Evolutionary conservation across 345 rosid species (phyloP), one percentile per base, ranked within the genome.

Genomic region (Pistacia atlantica): DNA sequence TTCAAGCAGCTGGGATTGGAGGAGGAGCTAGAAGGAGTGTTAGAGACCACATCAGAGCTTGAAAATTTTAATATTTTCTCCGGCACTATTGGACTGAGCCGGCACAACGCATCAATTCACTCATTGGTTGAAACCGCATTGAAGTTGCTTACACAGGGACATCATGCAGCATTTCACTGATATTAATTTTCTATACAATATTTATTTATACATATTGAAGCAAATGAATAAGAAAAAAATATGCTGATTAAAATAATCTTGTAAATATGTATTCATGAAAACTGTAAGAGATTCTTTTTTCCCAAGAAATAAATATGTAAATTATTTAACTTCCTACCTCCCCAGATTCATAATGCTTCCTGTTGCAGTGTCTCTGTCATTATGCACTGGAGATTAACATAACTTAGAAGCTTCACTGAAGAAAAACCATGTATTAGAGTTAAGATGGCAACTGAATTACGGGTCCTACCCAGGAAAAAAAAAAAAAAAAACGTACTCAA

Each of bases 61-160:
- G 98, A 94, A 78, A 92, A 84, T 87, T 92, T 91, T 79, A 89
- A 86, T 73, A 84, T 92, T 42, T 92, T 94, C 90, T 94, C 93
- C 0, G 94, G 94, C 33, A 84, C 86, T 56, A 89, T 87, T 42
- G 97, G 97, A 42, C 65, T 92, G 59, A 88, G 91, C 81, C 84
- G 93, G 57, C 92, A 92, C 82, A 84, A 86, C 80, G 76, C 80
- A 49, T 79, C 91, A 35, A 91, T 91, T 74, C 92, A 90, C 77
- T 81, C 86, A 63, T 77, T 94, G 72, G 90, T 86, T 4, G 94
- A 90, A 77, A 80, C 86, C 25, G 91, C 92, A 22, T 49, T 86
- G 76, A 70, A 77, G 81, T 69, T 85, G 77, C 89, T 87, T n/a
- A 70, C 69, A 54, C 77, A 80, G 16, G 76, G 69, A 8, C 18